A percentile compares a stretch with the other conserved stretches of the same genome.
phyloP scores from a whole-genome alignment of 768 basidiomycete species.

The Coprinellus aureogranulatus region DNA sequence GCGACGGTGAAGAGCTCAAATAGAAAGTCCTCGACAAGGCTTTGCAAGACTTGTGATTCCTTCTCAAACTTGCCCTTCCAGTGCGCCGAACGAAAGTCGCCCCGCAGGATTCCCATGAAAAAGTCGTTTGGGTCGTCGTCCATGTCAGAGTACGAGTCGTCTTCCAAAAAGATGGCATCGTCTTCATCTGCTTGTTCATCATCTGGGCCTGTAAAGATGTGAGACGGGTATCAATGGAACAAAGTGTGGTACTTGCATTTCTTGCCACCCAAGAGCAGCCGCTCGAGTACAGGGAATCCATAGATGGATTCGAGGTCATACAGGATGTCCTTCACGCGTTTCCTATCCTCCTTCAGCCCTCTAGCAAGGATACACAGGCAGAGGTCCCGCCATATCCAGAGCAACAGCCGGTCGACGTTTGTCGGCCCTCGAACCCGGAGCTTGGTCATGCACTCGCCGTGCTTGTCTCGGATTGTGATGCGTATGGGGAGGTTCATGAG shows the following conservation, averaged over 20 bases:
- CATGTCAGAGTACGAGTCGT: conserved; percentile 21
- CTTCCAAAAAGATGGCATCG: conserved; percentile 22
- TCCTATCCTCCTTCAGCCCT: conserved; percentile 27
- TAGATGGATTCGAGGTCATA: conserved; percentile 53
- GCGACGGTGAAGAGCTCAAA: conserved; percentile 45
- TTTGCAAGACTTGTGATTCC: conserved; percentile 40
- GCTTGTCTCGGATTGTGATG: conserved; percentile 41
- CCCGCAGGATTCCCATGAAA: conserved; percentile 21
- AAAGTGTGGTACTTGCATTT: no score
- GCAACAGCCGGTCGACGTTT: conserved; percentile 41
- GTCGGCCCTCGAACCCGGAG: conserved; percentile 50
- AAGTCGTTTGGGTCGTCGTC: conserved; percentile 27
- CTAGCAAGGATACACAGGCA: conserved; percentile 53
- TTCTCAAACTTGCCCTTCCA: conserved; percentile 47
- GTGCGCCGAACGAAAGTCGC: conserved; percentile 41
- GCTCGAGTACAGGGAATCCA: conserved; percentile 52
- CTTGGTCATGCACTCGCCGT: conserved; percentile 43
- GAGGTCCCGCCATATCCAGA: conserved; percentile 73
- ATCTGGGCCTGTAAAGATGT: no score
- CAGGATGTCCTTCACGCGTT: conserved; percentile 50
- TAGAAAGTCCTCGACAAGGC: conserved; percentile 45
- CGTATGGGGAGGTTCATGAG: conserved; percentile 46
- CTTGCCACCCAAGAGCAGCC: conserved; percentile 55
- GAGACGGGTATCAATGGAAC: no score
- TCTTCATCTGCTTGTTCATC: conserved; percentile 28